A percentile compares a stretch with the other conserved stretches of the same genome.
These are phyloP conservation scores for Euphrasia confusa DNA, from an alignment of 257 asterid species.

Conservation along the genomic window DNA sequence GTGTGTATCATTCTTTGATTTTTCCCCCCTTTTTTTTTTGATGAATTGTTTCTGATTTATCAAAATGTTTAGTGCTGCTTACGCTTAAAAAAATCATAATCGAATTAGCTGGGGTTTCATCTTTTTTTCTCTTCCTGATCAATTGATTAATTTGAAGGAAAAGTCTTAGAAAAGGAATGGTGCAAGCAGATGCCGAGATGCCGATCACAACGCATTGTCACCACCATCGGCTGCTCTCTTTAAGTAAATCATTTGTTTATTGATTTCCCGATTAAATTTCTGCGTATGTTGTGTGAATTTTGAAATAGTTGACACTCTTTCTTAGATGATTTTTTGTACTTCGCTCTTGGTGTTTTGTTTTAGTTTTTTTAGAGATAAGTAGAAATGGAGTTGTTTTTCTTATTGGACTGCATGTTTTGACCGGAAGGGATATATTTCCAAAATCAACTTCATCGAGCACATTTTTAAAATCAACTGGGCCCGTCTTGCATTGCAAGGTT, in stretches of 20 bases:
- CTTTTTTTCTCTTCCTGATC: slow-evolving; percentile 8
- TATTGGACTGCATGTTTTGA: not conserved
- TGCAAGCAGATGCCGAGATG: slow-evolving; percentile 98
- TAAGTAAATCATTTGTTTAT: slow-evolving; percentile 42
- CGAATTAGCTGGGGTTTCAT: slow-evolving; percentile 28
- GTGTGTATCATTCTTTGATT: too few relatives aligned
- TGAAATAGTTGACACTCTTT: slow-evolving; percentile 4
- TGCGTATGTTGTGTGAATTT: not conserved
- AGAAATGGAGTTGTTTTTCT: slow-evolving; percentile 1
- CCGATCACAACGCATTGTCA: slow-evolving; percentile 85
- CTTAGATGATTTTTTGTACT: not conserved
- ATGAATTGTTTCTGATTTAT: too few relatives aligned
- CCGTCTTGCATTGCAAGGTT: too few relatives aligned
- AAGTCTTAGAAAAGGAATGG: slow-evolving; percentile 42
- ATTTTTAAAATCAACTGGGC: too few relatives aligned
- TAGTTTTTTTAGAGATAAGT: not conserved
- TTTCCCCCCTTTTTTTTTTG: too few relatives aligned
- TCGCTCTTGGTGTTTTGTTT: too few relatives aligned
- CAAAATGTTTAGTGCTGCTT: too few relatives aligned
- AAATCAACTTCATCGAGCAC: too few relatives aligned
- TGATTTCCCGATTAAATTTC: not conserved
- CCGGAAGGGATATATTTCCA: too few relatives aligned
- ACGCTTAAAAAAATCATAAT: slow-evolving; percentile 5
- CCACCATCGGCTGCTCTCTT: slow-evolving; percentile 93
- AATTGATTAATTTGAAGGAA: not conserved